Base-by-base conservation (phyloP, 164 flowering plant genomes). In the Umbellularia californica region DNA sequence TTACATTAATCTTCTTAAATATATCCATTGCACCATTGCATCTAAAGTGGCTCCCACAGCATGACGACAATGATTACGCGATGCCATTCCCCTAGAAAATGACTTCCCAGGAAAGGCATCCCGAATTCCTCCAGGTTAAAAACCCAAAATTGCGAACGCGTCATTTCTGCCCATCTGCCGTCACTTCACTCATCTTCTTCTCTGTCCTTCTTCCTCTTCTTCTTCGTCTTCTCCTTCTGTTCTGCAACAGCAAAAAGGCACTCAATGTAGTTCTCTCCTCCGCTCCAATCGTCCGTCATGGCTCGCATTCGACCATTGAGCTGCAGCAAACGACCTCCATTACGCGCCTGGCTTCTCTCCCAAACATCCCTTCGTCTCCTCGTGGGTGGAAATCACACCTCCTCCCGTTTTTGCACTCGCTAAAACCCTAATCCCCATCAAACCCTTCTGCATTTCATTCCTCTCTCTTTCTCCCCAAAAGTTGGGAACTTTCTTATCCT, bases 311-410 rank as follows among this genome's bases (percentile, higher is more conserved):
- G 60, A 19, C 3, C 60, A 13, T 20, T 20, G 6, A 55, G 20
- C 20, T 55, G 60, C 60, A 15, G n/a, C 60, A 15, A 14, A 20
- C 60, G n/a, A 3, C 60, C 60, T 55, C 60, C 60, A 55, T 55
- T 55, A 55, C 60, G 60, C 13, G 60, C n/a, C 60, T 55, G 60
- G 60, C 60, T 55, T 55, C 60, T 55, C 60, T 14, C 60, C n/a
- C 19, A 55, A 55, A 55, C 60, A 15, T 17, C 60, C 60, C 20
- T 55, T 55, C 60, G 60, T 65, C 76, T 95, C 91, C 95, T 95
- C 87, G 99, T 95, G 99, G 99, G 99, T 95, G 99, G 99, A 64
- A 95, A 95, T 77, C 99, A 95, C 92, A 95, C 99, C 78, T 92
- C 99, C 51, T 95, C 94, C 90, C 90, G 99, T 91, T 95, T 95